Percentiles rank a stretch among this genome's conserved stretches.
Evolutionary conservation across 768 basidiomycete genomes (phyloP).

Genomic region (Xerocomus potaroensis): DNA sequence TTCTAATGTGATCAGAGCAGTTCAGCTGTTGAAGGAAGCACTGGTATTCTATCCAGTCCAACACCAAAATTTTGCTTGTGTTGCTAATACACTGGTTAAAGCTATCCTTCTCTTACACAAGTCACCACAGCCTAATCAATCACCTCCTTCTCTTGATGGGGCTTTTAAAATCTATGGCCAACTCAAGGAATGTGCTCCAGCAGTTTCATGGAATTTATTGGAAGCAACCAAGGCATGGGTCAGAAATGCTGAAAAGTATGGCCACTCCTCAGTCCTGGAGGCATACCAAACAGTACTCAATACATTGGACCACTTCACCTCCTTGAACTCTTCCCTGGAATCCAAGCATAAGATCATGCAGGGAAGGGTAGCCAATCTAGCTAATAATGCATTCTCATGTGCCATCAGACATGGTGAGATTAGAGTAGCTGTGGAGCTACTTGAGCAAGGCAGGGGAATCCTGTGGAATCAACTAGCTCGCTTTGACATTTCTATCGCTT

Average conservation of each 20-base stretch:
- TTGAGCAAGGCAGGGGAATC: too few species aligned
- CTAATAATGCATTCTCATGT: too few species aligned
- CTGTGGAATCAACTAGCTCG: too few species aligned
- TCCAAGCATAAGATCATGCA: too few species aligned
- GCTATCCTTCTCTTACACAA: neutral
- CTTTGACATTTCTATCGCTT: too few species aligned
- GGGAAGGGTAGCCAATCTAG: too few species aligned
- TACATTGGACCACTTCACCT: too few species aligned
- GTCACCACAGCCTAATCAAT: neutral
- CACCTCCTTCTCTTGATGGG: neutral
- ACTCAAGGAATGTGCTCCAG: neutral
- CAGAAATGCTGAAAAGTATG: neutral
- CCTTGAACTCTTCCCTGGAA: too few species aligned
- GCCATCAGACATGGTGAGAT: too few species aligned
- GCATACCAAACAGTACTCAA: too few species aligned
- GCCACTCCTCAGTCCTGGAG: neutral
- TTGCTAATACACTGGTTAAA: neutral
- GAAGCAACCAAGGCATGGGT: neutral
- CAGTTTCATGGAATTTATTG: neutral
- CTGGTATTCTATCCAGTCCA: neutral
- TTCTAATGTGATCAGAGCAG: neutral
- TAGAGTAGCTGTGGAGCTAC: too few species aligned
- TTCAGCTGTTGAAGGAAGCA: neutral
- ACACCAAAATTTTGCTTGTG: neutral
- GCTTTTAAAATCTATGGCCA: neutral